phyloP scores from a whole-genome alignment of 305 asterid species.

The Withania somnifera region DNA sequence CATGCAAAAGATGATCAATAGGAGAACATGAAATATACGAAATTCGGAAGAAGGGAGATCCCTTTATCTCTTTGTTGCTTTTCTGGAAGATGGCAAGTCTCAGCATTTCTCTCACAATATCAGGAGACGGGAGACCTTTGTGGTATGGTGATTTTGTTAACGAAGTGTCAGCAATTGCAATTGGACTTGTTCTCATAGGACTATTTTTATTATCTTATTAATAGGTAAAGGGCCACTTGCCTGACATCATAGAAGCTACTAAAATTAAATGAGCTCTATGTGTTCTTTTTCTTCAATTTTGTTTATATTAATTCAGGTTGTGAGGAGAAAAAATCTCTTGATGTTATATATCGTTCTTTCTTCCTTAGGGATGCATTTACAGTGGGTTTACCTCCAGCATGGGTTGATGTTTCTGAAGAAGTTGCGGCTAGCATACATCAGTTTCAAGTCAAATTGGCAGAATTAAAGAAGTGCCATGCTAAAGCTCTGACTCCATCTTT shows the following conservation, averaged over 20 bases:
- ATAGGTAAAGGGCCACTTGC: not conserved
- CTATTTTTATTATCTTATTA: not conserved
- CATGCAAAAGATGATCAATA: not conserved
- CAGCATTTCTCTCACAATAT: not conserved
- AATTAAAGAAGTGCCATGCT: constrained; percentile 88
- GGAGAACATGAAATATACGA: not conserved
- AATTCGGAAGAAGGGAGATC: not conserved
- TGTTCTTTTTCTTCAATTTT: not conserved
- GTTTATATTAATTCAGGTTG: not conserved
- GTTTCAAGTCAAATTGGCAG: constrained; percentile 60
- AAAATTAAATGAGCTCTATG: not conserved
- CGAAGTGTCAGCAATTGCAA: not conserved
- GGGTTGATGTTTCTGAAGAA: constrained; percentile 90
- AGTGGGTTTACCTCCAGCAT: constrained; percentile 71
- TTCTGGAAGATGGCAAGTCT: not conserved
- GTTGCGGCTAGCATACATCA: constrained; percentile 64
- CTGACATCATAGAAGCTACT: not conserved
- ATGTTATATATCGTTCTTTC: constrained; percentile 9
- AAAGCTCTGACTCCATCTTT: constrained; percentile 96
- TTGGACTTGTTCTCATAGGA: not conserved
- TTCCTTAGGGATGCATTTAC: constrained; percentile 58
- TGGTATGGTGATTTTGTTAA: not conserved
- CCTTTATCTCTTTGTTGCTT: not conserved
- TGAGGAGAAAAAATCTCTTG: not conserved
- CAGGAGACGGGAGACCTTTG: not conserved